Base-by-base conservation (phyloP, 148 eudicot species). In the Amaranthus hypochondriacus region DNA sequence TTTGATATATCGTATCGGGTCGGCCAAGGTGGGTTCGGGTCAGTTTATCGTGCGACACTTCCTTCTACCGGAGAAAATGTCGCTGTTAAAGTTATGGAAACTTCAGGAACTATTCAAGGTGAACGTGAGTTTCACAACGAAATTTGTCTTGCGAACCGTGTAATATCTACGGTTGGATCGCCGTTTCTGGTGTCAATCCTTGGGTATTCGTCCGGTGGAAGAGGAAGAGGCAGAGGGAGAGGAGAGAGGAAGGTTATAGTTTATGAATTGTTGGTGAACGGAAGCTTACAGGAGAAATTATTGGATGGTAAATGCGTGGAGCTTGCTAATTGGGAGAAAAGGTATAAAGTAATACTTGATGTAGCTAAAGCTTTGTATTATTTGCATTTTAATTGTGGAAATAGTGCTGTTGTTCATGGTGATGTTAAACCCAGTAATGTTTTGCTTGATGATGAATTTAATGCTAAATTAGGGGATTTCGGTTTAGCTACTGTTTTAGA, bases 21-120 rank as follows among this genome's bases (percentile, higher is more conserved):
- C 56, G 98, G 98, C 2, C 98, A 92, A 51, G 98, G 98, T 7
- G 98, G 96, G 3, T 94, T 92, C 53, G 98, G 97, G 21, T 94
- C 98, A 2, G 98, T 94, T 4, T 92, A 72, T 83, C 92, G 81
- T 49, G 97, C 90, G 0, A 47, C 58, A 0, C 81, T 90, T 12
- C 89, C 89, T 9, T 82, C 83, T 6, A 59, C 74, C 15, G 96
- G 92, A 1, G 86, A 83, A 56, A 71, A 76, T 9, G 52, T 92
- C 62, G 98, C 98, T 13, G 90, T 92, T 6, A 94, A 94, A 81
- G 78, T 88, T 4, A 92, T 92, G 97, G 90, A 90, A 48, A 73
- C 85, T 62, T 78, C 86, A 15, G 97, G 90, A 5, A 85, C 90
- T 1, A 84, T 92, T 57, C 96, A 92, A 76, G 96, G 92, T 3